phyloP scores from a whole-genome alignment of 805 yeast genomes.

The Barnettozyma vustinii region DNA sequence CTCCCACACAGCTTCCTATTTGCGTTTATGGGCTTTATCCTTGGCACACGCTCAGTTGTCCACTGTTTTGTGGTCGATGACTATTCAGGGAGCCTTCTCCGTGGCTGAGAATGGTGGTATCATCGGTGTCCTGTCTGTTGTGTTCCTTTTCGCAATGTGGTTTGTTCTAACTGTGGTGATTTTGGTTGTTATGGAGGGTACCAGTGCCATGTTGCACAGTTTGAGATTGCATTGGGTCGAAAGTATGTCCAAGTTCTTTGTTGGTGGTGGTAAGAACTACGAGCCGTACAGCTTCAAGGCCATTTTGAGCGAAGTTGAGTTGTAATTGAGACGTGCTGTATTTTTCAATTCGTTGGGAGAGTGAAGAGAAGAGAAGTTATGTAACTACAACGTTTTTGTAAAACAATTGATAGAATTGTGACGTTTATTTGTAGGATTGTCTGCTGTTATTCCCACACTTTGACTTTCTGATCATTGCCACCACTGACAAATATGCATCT shows the following conservation, averaged over 20 bases:
- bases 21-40: conserved; percentile 96
- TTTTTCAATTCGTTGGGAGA: background rate
- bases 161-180: conserved; percentile 85
- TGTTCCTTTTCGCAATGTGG: conserved; percentile 90
- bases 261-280: conserved; percentile 91
- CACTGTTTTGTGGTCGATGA: conserved; percentile 83
- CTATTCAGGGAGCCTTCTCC: conserved; percentile 70
- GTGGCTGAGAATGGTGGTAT: conserved; percentile 36
- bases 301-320: conserved; percentile 12
- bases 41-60: conserved; percentile 97
- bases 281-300: conserved; percentile 71
- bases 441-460: conserved; percentile 64
- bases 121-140: conserved; percentile 68
- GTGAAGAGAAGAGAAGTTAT: background rate
- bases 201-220: conserved; percentile 97
- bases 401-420: background rate
- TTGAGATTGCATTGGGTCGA: conserved; percentile 99
- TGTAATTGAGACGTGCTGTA: conserved; percentile 2
- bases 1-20: conserved; percentile 95
- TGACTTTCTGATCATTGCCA: conserved; percentile 89
- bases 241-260: conserved; percentile 96
- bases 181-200: conserved; percentile 95
- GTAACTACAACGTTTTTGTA: background rate
- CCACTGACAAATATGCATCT: conserved; percentile 80
- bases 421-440: background rate